Evolutionary conservation across 2,329 filamentous ascomycete genomes (phyloP).

Genomic region (Fusarium sp.): DNA sequence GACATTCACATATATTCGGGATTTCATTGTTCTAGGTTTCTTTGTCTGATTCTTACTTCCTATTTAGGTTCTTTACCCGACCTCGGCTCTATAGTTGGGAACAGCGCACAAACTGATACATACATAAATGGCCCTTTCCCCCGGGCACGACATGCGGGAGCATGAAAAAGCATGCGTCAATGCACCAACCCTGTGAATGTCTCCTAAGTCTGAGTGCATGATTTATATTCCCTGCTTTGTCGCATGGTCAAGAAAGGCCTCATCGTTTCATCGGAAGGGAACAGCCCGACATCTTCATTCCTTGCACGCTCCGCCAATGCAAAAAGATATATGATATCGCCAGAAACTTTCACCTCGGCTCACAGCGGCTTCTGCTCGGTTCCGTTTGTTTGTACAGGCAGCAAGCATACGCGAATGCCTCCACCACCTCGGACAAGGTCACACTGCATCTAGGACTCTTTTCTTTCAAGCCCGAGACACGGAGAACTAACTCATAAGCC

Average conservation of each 20-base stretch:
- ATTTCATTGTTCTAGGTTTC: background rate
- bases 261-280: background rate
- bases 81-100: constrained; percentile 20
- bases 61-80: constrained; percentile 19
- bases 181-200: background rate
- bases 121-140: constrained; percentile 35
- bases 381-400: constrained; percentile 16
- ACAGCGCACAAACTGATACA: constrained; percentile 32
- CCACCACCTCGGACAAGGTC: constrained; percentile 23
- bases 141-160: constrained; percentile 25
- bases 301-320: background rate
- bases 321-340: constrained; percentile 5
- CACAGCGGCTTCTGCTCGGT: constrained; percentile 9
- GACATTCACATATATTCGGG: constrained; percentile 22
- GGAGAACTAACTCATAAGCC: constrained; percentile 11
- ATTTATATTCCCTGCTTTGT: constrained; percentile 1
- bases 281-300: constrained; percentile 4
- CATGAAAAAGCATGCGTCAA: constrained; percentile 17
- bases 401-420: constrained; percentile 14
- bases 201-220: background rate
- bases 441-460: constrained; percentile 30
- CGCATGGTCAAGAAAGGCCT: background rate
- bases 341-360: background rate
- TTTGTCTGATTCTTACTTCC: constrained; percentile 5
- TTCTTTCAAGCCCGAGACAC: constrained; percentile 17